Conservation (phyloP, 2,329 filamentous ascomycete species). For the Neonectria sp. region DNA sequence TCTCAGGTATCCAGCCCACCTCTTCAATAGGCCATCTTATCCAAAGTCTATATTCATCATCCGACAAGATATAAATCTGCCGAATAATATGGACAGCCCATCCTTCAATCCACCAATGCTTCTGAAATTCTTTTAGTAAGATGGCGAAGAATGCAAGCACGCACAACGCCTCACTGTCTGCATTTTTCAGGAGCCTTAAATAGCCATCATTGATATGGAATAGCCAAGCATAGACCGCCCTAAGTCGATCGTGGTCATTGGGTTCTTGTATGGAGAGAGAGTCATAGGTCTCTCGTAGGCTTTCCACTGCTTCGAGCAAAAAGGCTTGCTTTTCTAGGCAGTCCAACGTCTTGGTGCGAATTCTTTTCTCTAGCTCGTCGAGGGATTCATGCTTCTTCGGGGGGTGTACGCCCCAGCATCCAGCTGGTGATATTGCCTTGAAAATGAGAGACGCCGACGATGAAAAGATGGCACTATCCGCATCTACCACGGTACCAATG, state of each 20-base stretch:
- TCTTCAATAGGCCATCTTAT: constrained; percentile 29
- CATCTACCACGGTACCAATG: constrained; percentile 32
- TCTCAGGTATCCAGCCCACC: constrained; percentile 26
- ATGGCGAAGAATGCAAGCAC: constrained; percentile 21
- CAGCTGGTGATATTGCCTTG: constrained; percentile 1
- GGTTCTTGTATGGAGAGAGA: neutral
- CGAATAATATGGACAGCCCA: constrained; percentile 19
- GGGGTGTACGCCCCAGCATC: constrained; percentile 6
- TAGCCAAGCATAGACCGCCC: constrained; percentile 14
- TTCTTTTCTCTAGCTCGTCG: constrained; percentile 1
- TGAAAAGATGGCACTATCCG: constrained; percentile 7
- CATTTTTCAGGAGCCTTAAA: constrained; percentile 13
- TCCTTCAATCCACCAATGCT: constrained; percentile 25
- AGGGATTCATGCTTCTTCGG: constrained; percentile 10
- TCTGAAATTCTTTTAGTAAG: constrained; percentile 14
- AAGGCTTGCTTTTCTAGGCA: constrained; percentile 1
- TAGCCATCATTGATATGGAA: constrained; percentile 16
- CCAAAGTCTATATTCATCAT: constrained; percentile 24
- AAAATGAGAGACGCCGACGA: constrained; percentile 20
- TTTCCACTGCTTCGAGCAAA: constrained; percentile 11
- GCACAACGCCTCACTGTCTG: constrained; percentile 23
- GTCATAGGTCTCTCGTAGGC: constrained; percentile 14
- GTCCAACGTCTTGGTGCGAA: neutral
- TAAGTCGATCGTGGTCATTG: constrained; percentile 10
- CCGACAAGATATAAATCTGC: constrained; percentile 17